Base-by-base conservation (phyloP, 2,329 filamentous ascomycete genomes). In the Verticillium isaacii region DNA sequence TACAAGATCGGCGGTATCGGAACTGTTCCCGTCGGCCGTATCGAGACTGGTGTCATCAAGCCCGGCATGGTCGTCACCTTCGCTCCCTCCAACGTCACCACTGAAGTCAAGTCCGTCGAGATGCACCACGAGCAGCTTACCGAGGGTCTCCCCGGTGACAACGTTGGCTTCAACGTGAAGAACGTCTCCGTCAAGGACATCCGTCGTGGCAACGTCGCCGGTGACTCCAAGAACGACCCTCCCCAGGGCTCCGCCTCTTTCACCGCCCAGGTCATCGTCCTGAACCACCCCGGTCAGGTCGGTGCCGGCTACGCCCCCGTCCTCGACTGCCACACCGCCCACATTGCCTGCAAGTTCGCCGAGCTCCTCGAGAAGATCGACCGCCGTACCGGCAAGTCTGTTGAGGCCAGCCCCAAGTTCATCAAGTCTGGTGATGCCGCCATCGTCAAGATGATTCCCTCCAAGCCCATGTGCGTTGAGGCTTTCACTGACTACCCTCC, bases 101-200 rank as follows among this genome's bases (percentile, higher is more conserved):
- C 95, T 88, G 95, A 99, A 92, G 95, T 98, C 89, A 99, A 99
- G 93, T 98, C 94, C 82, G 95, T 99, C 77, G 95, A 99, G 88
- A 99, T 99, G 95, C 94, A 97, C 89, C 94, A 98, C 93, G 92
- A 97, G 88, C 93, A 97, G 90, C 93, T 99, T 73, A 66, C 80
- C 70, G 90, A 97, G 88, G 95, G 95, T 91, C 78, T 91, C 71
- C 95, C 95, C 78, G 95, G 95, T 89, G 95, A 99, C 92, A 99
- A 99, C 88, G 95, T 99, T 81, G 95, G 95, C 76, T 99, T 99
- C 93, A 99, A 99, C 92, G 94, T 99, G 85, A 99, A 99, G 93
- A 99, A 99, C 95, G 95, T 99, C 77, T 98, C 95, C 82, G 95
- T 99, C 85, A 99, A 99, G 93, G 95, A 99, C 82, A 97, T 99